Evolutionary conservation across 768 basidiomycete genomes (phyloP).

Genomic region (Hemileccinum rubropunctum): DNA sequence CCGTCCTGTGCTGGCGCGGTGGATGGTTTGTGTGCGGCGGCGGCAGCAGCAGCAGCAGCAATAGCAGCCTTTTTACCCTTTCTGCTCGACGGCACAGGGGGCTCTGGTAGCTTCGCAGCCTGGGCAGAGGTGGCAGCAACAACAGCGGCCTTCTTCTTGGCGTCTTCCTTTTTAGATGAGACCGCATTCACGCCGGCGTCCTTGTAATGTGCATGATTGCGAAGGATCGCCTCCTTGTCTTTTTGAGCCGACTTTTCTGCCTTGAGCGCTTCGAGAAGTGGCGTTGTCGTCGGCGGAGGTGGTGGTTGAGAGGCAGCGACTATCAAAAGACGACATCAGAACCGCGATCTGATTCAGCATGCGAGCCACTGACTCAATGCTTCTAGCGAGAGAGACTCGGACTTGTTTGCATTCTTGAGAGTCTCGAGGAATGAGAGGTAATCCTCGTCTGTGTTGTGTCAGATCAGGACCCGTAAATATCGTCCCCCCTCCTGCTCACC

Average conservation of each 20-base stretch:
- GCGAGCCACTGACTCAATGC: constrained; percentile 46
- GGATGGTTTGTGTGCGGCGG: constrained; percentile 11
- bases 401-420: constrained; percentile 49
- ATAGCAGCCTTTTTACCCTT: constrained; percentile 34
- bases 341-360: no score
- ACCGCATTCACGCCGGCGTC: constrained; percentile 40
- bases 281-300: constrained; percentile 75
- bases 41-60: constrained; percentile 27
- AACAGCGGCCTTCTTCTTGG: constrained; percentile 36
- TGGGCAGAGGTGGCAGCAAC: neutral
- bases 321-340: neutral
- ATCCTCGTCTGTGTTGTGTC: constrained; percentile 62
- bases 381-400: constrained; percentile 66
- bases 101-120: neutral
- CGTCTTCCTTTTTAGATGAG: constrained; percentile 37
- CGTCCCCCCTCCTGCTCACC: neutral
- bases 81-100: constrained; percentile 28
- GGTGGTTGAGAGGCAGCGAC: constrained; percentile 64
- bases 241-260: constrained; percentile 65
- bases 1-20: no score
- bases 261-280: constrained; percentile 90
- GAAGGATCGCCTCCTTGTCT: constrained; percentile 70
- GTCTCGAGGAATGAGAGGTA: constrained; percentile 79
- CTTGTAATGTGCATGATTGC: constrained; percentile 73
- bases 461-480: no score